phyloP scores from a whole-genome alignment of 495 filamentous ascomycete genomes.

The Penicillium bovifimosum region DNA sequence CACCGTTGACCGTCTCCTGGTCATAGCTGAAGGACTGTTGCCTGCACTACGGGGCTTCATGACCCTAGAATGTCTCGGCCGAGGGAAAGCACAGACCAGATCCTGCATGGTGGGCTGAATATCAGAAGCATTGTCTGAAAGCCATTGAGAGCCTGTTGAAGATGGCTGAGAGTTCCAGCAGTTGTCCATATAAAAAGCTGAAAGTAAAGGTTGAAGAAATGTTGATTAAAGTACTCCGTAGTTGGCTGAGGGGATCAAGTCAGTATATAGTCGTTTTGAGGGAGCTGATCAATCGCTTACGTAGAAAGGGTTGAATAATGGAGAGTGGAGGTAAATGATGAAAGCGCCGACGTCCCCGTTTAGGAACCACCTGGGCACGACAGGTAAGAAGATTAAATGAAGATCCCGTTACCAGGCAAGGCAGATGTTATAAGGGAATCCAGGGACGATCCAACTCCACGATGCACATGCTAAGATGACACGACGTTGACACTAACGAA shows the following conservation, averaged over 20 bases:
- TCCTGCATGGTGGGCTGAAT: conserved; percentile 26
- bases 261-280: neutral
- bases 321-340: neutral
- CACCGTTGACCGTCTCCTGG: conserved; percentile 51
- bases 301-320: neutral
- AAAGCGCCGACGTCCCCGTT: conserved; percentile 8
- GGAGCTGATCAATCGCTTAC: neutral
- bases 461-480: conserved; percentile 43
- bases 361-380: conserved; percentile 18
- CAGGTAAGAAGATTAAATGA: conserved; percentile 8
- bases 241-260: neutral
- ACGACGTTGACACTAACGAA: conserved; percentile 43
- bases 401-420: conserved; percentile 3
- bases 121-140: conserved; percentile 20
- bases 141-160: conserved; percentile 30
- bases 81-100: conserved; percentile 32
- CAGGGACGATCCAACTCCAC: conserved; percentile 36
- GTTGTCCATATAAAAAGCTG: conserved; percentile 29
- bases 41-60: conserved; percentile 63
- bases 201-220: neutral
- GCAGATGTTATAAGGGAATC: conserved; percentile 19
- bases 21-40: conserved; percentile 60
- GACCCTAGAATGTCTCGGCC: conserved; percentile 45
- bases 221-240: no score
- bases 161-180: conserved; percentile 27